Percentiles rank a stretch among this genome's conserved stretches.
Conservation (phyloP, 106 monocot genomes). For the Platanthera zijinensis region DNA sequence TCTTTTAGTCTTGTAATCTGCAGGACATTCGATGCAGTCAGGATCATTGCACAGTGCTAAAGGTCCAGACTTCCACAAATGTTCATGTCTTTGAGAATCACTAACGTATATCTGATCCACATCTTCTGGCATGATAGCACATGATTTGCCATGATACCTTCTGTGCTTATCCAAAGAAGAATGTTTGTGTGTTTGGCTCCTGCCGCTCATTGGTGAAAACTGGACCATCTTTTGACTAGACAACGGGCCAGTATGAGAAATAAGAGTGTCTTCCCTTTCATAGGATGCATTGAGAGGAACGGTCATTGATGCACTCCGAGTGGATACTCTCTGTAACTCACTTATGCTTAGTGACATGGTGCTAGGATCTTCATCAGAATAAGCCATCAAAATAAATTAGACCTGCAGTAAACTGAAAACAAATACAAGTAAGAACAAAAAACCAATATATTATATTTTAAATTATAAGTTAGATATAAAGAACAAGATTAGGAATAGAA, state of each 20-base stretch:
- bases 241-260: constrained; percentile 44
- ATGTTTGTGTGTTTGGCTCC: constrained; percentile 3
- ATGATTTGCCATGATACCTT: constrained; percentile 5
- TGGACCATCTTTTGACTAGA: constrained; percentile 12
- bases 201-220: constrained; percentile 15
- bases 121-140: constrained; percentile 32
- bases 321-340: constrained; percentile 23
- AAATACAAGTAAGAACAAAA: background rate
- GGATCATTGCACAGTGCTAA: constrained; percentile 46
- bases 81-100: constrained; percentile 17
- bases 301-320: constrained; percentile 41
- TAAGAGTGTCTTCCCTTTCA: constrained; percentile 23
- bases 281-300: constrained; percentile 19
- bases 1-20: constrained; percentile 32
- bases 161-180: background rate
- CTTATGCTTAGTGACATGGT: constrained; percentile 14
- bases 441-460: background rate
- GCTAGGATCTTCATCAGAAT: constrained; percentile 26
- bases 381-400: constrained; percentile 14
- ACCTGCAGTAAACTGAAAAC: background rate
- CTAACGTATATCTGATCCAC: constrained; percentile 1
- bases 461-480: background rate
- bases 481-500: background rate
- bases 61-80: constrained; percentile 48
- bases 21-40: constrained; percentile 42